Evolutionary conservation across 257 asterid species (phyloP).

Genomic region (Echites panduratus): DNA sequence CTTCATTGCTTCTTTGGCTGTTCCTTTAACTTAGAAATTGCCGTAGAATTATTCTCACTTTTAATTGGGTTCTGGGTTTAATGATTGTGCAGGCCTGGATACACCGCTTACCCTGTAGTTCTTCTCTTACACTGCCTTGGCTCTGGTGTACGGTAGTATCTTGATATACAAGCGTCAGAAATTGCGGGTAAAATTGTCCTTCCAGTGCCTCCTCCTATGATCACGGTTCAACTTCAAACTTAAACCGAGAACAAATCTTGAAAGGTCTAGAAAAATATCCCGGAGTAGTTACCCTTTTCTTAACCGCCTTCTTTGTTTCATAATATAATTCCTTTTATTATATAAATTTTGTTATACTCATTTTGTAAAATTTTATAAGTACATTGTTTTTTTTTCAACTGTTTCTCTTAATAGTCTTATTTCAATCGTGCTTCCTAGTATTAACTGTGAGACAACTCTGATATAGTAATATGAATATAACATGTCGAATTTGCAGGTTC

Average conservation of each 20-base stretch:
- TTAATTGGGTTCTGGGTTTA: not conserved
- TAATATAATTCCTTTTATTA: no score
- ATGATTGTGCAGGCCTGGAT: slow-evolving; percentile 41
- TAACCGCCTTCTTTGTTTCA: not conserved
- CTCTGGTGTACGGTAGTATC: slow-evolving; percentile 59
- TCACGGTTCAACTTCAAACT: not conserved
- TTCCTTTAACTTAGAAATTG: not conserved
- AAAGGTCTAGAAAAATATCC: not conserved
- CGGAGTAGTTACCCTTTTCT: not conserved
- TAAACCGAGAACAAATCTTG: not conserved
- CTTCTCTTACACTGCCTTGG: slow-evolving; percentile 43
- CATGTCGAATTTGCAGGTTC: slow-evolving; percentile 41
- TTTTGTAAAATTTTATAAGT: no score
- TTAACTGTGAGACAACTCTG: not conserved
- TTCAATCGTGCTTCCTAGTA: not conserved
- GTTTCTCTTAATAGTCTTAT: no score
- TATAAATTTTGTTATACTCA: no score
- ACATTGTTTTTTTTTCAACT: no score
- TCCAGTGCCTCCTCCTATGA: not conserved
- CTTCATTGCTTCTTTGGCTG: not conserved
- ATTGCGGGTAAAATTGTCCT: slow-evolving; percentile 33
- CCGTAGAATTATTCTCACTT: no score
- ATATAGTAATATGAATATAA: not conserved
- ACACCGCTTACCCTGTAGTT: slow-evolving; percentile 65
- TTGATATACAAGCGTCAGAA: slow-evolving; percentile 52